A percentile compares a stretch with the other conserved stretches of the same genome.
Conservation (phyloP, 192 early-diverging fungal genomes). For the Coemansia sp. region DNA sequence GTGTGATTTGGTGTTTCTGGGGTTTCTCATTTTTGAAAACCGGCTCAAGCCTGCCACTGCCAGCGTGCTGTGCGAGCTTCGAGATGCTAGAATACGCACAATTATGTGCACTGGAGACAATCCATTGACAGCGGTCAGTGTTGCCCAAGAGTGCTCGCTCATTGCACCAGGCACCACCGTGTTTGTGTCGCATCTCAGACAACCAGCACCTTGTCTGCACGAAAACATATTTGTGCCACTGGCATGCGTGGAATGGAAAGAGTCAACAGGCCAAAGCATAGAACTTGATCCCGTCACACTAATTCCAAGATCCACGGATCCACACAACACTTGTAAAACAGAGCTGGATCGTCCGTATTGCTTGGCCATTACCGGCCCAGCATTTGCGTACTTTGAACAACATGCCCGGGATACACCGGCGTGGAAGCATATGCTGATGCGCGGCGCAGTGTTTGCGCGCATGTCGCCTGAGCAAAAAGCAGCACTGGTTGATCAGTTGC, state of each 20-base stretch:
- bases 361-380: slow-evolving; percentile 90
- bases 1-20: slow-evolving; percentile 76
- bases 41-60: slow-evolving; percentile 84
- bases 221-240: slow-evolving; percentile 10
- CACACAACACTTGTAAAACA: neutral
- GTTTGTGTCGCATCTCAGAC: slow-evolving; percentile 72
- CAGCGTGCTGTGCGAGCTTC: slow-evolving; percentile 69
- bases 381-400: slow-evolving; percentile 64
- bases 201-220: neutral
- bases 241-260: slow-evolving; percentile 35
- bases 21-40: slow-evolving; percentile 98
- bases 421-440: slow-evolving; percentile 76
- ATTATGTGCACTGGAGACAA: slow-evolving; percentile 99
- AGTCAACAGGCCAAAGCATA: slow-evolving; percentile 56
- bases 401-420: slow-evolving; percentile 58
- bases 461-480: slow-evolving; percentile 99
- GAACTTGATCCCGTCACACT: slow-evolving; percentile 56
- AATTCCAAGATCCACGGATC: slow-evolving; percentile 13
- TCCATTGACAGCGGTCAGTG: slow-evolving; percentile 90
- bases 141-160: slow-evolving; percentile 89
- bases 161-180: slow-evolving; percentile 65
- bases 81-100: slow-evolving; percentile 78
- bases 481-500: slow-evolving; percentile 78
- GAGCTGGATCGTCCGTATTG: slow-evolving; percentile 58
- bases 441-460: slow-evolving; percentile 87